phyloP scores from a whole-genome alignment of 1,284 basidiomycete species.

The Marasmius sp. region DNA sequence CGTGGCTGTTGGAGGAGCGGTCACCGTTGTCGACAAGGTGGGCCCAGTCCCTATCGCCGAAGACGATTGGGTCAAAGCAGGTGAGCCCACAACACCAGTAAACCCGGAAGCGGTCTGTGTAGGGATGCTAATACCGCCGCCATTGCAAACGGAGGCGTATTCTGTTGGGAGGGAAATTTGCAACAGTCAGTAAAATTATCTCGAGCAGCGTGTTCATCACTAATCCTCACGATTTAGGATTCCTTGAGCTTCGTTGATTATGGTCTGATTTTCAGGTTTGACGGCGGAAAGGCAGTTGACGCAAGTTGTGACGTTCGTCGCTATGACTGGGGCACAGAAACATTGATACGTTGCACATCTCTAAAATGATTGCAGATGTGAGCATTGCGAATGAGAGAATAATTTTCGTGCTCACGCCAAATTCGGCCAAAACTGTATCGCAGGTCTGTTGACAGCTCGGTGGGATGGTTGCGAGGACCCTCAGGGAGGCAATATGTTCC shows the following conservation, averaged over 20 bases:
- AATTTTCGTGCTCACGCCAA: background rate
- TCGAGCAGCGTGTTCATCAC: background rate
- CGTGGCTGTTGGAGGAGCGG: too few species aligned
- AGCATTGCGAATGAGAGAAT: background rate
- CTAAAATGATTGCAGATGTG: conserved; percentile 4
- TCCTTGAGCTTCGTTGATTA: conserved; percentile 18
- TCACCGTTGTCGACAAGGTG: too few species aligned
- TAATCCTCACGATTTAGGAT: conserved; percentile 17
- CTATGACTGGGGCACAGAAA: conserved; percentile 15
- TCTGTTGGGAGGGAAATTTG: conserved; percentile 4
- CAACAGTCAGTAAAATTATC: background rate
- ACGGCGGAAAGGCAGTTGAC: conserved; percentile 18
- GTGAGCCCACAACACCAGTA: conserved; percentile 10
- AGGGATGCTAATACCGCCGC: conserved; percentile 12
- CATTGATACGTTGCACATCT: conserved; percentile 17
- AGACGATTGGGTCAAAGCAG: too few species aligned
- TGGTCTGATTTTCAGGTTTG: conserved; percentile 11
- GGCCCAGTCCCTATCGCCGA: too few species aligned
- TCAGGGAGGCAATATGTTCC: too few species aligned
- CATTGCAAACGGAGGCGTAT: conserved; percentile 16
- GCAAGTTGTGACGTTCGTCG: conserved; percentile 14
- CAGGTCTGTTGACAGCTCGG: too few species aligned
- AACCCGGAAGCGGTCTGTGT: conserved; percentile 20
- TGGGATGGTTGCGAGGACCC: too few species aligned
- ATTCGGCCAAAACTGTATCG: too few species aligned